A percentile compares a stretch with the other conserved stretches of the same genome.
Conservation (phyloP, 106 monocot genomes). For the Apostasia ramifera region DNA sequence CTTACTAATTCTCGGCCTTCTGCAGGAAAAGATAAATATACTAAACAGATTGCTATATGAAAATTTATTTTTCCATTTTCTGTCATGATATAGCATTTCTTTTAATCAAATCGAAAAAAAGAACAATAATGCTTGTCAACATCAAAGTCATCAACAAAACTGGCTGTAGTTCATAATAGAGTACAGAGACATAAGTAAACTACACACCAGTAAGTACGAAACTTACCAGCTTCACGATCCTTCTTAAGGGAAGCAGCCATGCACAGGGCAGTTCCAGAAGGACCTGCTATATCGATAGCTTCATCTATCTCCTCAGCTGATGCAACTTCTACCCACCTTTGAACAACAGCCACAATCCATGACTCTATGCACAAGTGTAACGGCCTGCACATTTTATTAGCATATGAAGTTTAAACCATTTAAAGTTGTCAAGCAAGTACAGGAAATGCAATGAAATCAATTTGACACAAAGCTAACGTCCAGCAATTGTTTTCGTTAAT, state of each 20-base stretch:
- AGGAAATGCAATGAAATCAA: too few species aligned
- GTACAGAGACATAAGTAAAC: not conserved
- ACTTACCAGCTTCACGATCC: constrained; percentile 79
- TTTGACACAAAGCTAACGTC: too few species aligned
- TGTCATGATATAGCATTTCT: not conserved
- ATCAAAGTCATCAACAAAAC: too few species aligned
- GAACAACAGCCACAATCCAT: constrained; percentile 94
- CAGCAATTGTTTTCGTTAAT: too few species aligned
- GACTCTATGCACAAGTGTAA: constrained; percentile 88
- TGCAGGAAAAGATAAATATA: constrained; percentile 17
- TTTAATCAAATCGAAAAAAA: too few species aligned
- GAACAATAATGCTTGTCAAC: too few species aligned
- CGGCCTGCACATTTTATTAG: constrained; percentile 35
- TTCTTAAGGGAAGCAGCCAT: constrained; percentile 96
- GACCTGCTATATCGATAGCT: constrained; percentile 84
- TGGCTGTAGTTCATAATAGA: too few species aligned
- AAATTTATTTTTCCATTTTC: not conserved
- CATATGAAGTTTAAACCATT: not conserved
- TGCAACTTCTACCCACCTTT: constrained; percentile 89
- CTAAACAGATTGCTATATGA: not conserved
- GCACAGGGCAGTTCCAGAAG: constrained; percentile 84
- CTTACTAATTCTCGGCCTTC: constrained; percentile 92
- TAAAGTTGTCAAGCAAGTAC: constrained; percentile 7
- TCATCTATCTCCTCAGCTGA: constrained; percentile 60
- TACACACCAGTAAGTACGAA: not conserved